Percentiles rank a stretch among this genome's conserved stretches.
phyloP scores from a whole-genome alignment of 2,329 filamentous ascomycete species.

The Colletotrichum sp. region DNA sequence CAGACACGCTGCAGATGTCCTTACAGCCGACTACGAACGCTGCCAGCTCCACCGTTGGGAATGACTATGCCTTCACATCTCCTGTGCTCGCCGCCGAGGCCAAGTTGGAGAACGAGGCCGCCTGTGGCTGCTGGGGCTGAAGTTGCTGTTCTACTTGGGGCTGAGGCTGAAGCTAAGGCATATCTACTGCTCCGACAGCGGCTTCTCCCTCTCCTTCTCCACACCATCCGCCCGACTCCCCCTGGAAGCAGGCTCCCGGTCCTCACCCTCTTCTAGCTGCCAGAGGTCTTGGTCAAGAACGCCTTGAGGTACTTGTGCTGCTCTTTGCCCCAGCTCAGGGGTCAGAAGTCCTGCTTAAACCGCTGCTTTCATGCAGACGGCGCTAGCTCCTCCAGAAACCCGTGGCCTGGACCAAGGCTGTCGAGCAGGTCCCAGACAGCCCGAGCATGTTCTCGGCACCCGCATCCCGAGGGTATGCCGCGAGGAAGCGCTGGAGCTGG shows the following conservation, averaged over 20 bases:
- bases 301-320: background rate
- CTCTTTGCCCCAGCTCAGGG: background rate
- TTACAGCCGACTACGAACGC: background rate
- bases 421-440: background rate
- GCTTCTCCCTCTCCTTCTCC: background rate
- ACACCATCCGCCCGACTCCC: background rate
- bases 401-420: background rate
- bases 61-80: background rate
- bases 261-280: background rate
- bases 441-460: background rate
- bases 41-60: background rate
- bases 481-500: background rate
- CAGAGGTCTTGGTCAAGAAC: background rate
- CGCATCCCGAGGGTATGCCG: background rate
- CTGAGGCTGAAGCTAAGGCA: background rate
- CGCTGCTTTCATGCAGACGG: background rate
- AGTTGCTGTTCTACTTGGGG: background rate
- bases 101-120: background rate
- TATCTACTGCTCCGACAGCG: too few relatives aligned
- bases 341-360: background rate
- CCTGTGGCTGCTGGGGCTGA: background rate
- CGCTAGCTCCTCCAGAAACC: background rate
- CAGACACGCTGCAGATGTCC: background rate
- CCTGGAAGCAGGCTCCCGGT: background rate
- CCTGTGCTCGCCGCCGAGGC: background rate